phyloP scores from a whole-genome alignment of 768 basidiomycete species.

The Suillus americanus region DNA sequence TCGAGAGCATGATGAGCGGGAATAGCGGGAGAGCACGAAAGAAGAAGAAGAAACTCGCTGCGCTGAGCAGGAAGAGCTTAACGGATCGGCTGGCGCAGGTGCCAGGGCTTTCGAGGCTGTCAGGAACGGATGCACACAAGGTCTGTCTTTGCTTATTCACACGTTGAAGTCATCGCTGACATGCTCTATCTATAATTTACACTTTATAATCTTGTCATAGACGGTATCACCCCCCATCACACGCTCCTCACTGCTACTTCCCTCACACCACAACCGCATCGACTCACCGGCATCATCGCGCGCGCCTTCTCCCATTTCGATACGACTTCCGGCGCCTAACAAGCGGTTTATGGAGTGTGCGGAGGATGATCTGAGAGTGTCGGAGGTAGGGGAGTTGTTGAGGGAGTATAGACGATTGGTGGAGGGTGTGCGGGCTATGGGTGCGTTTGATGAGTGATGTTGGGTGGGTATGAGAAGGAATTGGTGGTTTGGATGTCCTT shows the following conservation, averaged over 20 bases:
- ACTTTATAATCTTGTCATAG: constrained; percentile 13
- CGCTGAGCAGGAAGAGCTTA: constrained; percentile 60
- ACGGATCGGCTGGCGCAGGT: constrained; percentile 82
- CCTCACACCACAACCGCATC: constrained; percentile 21
- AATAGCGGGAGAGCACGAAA: constrained; percentile 25
- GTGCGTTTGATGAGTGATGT: constrained; percentile 36
- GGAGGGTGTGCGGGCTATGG: constrained; percentile 58
- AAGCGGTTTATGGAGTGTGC: constrained; percentile 70
- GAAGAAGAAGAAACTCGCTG: constrained; percentile 17
- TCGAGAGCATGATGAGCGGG: constrained; percentile 79
- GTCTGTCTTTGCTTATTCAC: constrained; percentile 18
- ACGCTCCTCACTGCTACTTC: constrained; percentile 39
- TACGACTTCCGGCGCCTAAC: constrained; percentile 60
- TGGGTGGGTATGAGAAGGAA: neutral
- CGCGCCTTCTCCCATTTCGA: constrained; percentile 36
- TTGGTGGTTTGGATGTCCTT: neutral
- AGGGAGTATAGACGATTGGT: constrained; percentile 80
- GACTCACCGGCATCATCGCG: constrained; percentile 42
- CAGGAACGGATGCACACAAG: constrained; percentile 34
- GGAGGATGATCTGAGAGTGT: constrained; percentile 74
- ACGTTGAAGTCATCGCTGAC: neutral
- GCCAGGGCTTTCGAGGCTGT: constrained; percentile 53
- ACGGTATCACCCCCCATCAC: constrained; percentile 36
- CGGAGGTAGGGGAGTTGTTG: constrained; percentile 80
- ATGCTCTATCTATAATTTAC: neutral